Conservation (phyloP, 306 rosid genomes). For the Sicyos edulis region DNA sequence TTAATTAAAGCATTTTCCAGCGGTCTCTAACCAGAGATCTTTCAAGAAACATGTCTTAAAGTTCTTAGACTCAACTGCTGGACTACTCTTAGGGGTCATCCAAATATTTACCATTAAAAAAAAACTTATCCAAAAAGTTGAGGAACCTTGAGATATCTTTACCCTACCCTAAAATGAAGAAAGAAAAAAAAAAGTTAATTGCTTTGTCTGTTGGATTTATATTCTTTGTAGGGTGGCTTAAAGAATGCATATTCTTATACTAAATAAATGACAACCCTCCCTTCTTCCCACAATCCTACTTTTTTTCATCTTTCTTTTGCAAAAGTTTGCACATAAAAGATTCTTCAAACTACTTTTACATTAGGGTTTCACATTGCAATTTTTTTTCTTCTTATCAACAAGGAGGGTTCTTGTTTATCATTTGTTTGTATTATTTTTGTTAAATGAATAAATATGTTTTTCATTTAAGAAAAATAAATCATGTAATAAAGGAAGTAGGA, state of each 20-base stretch:
- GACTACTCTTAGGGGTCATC: too few species aligned
- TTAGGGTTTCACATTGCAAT: not conserved
- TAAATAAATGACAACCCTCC: not conserved
- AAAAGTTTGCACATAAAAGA: conserved; percentile 1
- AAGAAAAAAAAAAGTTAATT: conserved; percentile 21
- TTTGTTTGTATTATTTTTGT: not conserved
- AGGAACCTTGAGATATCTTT: conserved; percentile 1
- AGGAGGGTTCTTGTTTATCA: not conserved
- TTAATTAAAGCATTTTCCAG: too few species aligned
- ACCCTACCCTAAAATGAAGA: not conserved
- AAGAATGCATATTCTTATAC: conserved; percentile 20
- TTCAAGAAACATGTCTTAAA: too few species aligned
- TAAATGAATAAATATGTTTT: not conserved
- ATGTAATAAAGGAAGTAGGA: not conserved
- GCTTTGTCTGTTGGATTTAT: conserved; percentile 25
- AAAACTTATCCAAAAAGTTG: conserved; percentile 3
- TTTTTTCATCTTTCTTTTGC: not conserved
- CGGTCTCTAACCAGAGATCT: too few species aligned
- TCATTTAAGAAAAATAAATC: not conserved
- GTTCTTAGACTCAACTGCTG: too few species aligned
- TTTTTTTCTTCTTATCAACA: conserved; percentile 8
- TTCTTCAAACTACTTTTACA: not conserved
- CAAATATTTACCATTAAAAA: too few species aligned
- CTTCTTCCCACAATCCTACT: not conserved
- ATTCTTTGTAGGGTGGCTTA: conserved; percentile 33